These are phyloP conservation scores for Coelastrella sp. DNA, from an alignment of 139 green algal species.

Conservation along the genomic window DNA sequence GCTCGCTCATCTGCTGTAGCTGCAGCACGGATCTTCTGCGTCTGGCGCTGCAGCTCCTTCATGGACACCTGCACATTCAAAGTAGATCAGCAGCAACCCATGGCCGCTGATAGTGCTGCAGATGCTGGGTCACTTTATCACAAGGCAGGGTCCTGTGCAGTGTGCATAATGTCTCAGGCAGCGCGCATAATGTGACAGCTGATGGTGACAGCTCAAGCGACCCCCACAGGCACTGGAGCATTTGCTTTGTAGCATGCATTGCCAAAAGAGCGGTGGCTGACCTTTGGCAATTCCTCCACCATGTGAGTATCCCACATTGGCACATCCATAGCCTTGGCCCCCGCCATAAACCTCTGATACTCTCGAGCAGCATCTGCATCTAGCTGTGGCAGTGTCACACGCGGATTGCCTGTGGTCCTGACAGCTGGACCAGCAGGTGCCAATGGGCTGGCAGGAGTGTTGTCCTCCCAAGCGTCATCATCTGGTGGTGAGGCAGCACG, in stretches of 20 bases:
- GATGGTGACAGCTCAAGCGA: too few relatives aligned
- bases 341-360: slow-evolving; percentile 38
- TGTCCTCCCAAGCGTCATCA: slow-evolving; percentile 27
- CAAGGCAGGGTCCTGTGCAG: too few relatives aligned
- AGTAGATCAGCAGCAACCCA: too few relatives aligned
- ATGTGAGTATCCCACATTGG: slow-evolving; percentile 40
- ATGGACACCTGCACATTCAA: slow-evolving; percentile 4
- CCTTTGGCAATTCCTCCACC: slow-evolving; percentile 37
- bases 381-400: neutral
- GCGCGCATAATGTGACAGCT: too few relatives aligned
- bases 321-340: slow-evolving; percentile 25
- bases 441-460: neutral
- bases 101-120: too few relatives aligned
- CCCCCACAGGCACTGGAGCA: neutral
- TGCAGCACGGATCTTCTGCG: slow-evolving; percentile 31
- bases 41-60: slow-evolving; percentile 35
- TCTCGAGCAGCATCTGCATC: slow-evolving; percentile 17
- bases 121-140: too few relatives aligned
- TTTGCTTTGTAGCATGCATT: neutral
- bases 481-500: slow-evolving; percentile 8
- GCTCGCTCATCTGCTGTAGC: slow-evolving; percentile 20
- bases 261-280: neutral
- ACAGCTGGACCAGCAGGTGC: neutral
- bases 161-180: too few relatives aligned
- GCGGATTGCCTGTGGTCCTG: neutral